These are phyloP conservation scores for Elasticomyces elasticus DNA, from an alignment of 495 filamentous ascomycete species.

Conservation along the genomic window DNA sequence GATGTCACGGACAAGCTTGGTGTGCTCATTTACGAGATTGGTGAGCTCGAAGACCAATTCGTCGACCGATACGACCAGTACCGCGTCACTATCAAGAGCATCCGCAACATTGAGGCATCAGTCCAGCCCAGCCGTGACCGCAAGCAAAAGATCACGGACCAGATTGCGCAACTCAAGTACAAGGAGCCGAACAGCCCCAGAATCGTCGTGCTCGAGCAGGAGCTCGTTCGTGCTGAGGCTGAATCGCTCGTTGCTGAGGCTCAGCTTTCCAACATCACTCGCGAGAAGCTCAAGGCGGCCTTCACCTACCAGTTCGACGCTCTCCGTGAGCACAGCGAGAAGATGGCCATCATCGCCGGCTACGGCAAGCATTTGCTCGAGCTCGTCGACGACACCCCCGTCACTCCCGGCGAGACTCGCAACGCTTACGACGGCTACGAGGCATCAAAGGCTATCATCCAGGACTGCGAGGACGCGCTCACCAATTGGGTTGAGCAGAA, in stretches of 20 bases:
- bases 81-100: constrained; percentile 97
- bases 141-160: constrained; percentile 98
- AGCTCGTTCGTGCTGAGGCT: constrained; percentile 95
- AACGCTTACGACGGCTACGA: constrained; percentile 97
- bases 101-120: constrained; percentile 95
- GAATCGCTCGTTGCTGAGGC: constrained; percentile 97
- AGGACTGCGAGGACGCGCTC: constrained; percentile 94
- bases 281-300: constrained; percentile 96
- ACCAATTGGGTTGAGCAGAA: constrained; percentile 93
- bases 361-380: constrained; percentile 95
- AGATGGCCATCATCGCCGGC: constrained; percentile 92
- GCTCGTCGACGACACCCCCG: constrained; percentile 89
- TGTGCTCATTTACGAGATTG: constrained; percentile 95
- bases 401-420: constrained; percentile 94
- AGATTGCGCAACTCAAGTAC: constrained; percentile 98
- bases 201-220: constrained; percentile 95
- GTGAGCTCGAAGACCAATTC: constrained; percentile 94
- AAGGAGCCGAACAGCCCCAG: constrained; percentile 97
- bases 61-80: constrained; percentile 99
- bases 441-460: constrained; percentile 95
- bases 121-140: constrained; percentile 96
- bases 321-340: constrained; percentile 94
- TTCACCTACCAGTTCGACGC: constrained; percentile 99
- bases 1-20: constrained; percentile 98
- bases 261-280: constrained; percentile 96